Conservation (phyloP, 2,329 filamentous ascomycete genomes). For the Berkeleyomyces basicola region DNA sequence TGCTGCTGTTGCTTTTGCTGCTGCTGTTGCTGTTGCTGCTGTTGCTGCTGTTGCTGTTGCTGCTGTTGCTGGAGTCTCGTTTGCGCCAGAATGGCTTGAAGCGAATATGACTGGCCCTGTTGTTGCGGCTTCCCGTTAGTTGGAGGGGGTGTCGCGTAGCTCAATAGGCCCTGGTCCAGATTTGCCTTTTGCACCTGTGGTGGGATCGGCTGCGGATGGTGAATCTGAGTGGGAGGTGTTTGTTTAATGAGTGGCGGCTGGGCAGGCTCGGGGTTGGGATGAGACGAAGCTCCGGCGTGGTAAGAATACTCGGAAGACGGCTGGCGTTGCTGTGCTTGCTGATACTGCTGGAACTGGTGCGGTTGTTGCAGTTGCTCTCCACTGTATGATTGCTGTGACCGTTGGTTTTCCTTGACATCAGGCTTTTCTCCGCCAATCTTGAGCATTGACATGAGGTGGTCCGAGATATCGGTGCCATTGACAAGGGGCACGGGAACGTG, state of each 20-base stretch:
- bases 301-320: conserved; percentile 37
- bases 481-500: conserved; percentile 6
- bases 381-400: neutral
- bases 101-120: conserved; percentile 1
- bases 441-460: conserved; percentile 7
- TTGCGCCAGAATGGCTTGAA: conserved; percentile 12
- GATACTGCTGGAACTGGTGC: conserved; percentile 4
- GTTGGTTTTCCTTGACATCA: neutral
- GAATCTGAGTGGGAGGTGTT: conserved; percentile 18
- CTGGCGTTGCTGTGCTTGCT: conserved; percentile 23
- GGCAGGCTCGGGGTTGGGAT: conserved; percentile 35
- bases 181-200: conserved; percentile 39
- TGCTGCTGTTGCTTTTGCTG: conserved; percentile 14
- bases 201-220: conserved; percentile 34
- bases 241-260: conserved; percentile 24
- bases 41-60: conserved; percentile 12
- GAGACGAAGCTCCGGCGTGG: conserved; percentile 32
- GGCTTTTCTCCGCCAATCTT: conserved; percentile 4
- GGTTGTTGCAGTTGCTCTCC: conserved; percentile 10
- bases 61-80: conserved; percentile 12
- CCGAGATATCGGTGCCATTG: conserved; percentile 7
- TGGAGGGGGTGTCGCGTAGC: conserved; percentile 15
- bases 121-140: conserved; percentile 9
- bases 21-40: conserved; percentile 18
- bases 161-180: conserved; percentile 13